Conservation (phyloP, 2,329 filamentous ascomycete genomes). For the Phialemonium atrogriseum region DNA sequence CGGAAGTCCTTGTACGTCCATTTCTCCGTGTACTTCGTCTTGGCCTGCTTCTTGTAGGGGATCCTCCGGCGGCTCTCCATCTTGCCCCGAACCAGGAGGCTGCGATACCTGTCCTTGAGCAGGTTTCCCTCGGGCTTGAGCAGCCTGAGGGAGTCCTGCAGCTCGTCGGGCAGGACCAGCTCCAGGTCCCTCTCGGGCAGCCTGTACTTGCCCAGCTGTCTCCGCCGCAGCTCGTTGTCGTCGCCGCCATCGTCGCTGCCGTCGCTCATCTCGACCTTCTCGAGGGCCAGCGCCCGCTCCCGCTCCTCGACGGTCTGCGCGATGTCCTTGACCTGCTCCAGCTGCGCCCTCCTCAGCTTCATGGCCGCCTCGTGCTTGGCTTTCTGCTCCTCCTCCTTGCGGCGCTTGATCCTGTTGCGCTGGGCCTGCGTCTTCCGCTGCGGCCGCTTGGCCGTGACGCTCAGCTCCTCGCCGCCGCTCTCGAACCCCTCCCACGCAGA, state of each 20-base stretch:
- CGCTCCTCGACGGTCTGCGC: conserved; percentile 52
- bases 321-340: conserved; percentile 63
- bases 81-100: conserved; percentile 79
- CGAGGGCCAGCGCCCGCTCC: conserved; percentile 39
- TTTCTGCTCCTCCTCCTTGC: conserved; percentile 77
- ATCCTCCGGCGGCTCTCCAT: conserved; percentile 75
- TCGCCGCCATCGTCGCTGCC: conserved; percentile 50
- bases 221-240: conserved; percentile 58
- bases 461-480: conserved; percentile 66
- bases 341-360: conserved; percentile 65
- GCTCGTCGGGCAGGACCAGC: conserved; percentile 72
- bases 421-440: conserved; percentile 80
- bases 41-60: conserved; percentile 74
- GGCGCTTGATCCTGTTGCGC: conserved; percentile 78
- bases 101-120: conserved; percentile 85
- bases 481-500: conserved; percentile 87
- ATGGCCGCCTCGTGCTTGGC: conserved; percentile 68
- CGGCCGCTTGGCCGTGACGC: conserved; percentile 61
- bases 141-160: conserved; percentile 71
- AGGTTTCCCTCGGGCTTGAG: conserved; percentile 95
- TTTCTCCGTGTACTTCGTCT: conserved; percentile 81
- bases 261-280: conserved; percentile 34
- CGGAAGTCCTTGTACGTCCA: conserved; percentile 96
- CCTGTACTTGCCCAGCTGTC: conserved; percentile 64
- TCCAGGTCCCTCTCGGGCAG: conserved; percentile 75